These are phyloP conservation scores for Geopyxis carbonaria DNA, from an alignment of 495 filamentous ascomycete species.

Conservation along the genomic window DNA sequence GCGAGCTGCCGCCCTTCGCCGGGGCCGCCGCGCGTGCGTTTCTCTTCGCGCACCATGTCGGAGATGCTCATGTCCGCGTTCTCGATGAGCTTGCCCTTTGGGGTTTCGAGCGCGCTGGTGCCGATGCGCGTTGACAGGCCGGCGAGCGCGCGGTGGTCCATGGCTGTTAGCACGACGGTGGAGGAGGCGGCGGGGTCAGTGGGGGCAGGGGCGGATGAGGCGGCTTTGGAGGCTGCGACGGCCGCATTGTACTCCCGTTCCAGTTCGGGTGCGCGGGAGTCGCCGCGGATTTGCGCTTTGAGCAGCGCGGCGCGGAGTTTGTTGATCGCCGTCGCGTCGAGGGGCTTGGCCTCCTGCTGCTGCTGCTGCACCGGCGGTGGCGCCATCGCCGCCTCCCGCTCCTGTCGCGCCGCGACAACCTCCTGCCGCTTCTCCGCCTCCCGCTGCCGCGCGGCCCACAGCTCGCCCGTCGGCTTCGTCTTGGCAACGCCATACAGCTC, in stretches of 20 bases:
- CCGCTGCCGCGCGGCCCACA: slow-evolving; percentile 55
- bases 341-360: slow-evolving; percentile 26
- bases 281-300: slow-evolving; percentile 71
- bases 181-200: slow-evolving; percentile 37
- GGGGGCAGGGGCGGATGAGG: no score
- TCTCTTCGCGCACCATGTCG: slow-evolving; percentile 89
- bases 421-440: slow-evolving; percentile 24
- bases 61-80: slow-evolving; percentile 94
- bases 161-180: slow-evolving; percentile 65
- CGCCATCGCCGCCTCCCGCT: background rate
- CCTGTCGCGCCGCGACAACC: slow-evolving; percentile 28
- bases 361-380: slow-evolving; percentile 27
- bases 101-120: slow-evolving; percentile 15
- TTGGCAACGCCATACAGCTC: slow-evolving; percentile 73
- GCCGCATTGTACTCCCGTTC: slow-evolving; percentile 72
- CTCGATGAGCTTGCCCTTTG: slow-evolving; percentile 41
- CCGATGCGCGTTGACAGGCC: slow-evolving; percentile 29
- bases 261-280: slow-evolving; percentile 56
- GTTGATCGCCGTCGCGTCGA: slow-evolving; percentile 71
- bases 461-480: slow-evolving; percentile 70
- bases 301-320: slow-evolving; percentile 80
- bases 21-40: slow-evolving; percentile 60
- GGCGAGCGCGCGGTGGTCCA: slow-evolving; percentile 81
- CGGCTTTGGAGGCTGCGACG: slow-evolving; percentile 30
- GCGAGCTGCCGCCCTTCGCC: slow-evolving; percentile 52